A percentile compares a stretch with the other conserved stretches of the same genome.
Evolutionary conservation across 208 protist species (phyloP).

Genomic region (Trichomonas vaginalis): DNA sequence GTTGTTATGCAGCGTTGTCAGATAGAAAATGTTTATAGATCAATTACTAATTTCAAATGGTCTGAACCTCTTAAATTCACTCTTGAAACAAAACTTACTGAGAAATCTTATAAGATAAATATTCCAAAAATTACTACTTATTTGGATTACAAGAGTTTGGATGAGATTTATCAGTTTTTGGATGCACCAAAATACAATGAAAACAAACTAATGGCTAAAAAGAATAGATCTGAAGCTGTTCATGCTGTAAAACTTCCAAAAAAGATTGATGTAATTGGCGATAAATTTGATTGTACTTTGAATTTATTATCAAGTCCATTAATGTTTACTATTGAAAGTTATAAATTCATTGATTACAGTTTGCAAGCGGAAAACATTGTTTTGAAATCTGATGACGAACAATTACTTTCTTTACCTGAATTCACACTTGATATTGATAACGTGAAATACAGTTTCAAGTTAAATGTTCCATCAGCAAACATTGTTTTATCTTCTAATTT

Average conservation of each 20-base stretch:
- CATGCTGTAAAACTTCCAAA: background rate
- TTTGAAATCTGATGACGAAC: background rate
- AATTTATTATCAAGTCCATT: background rate
- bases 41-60: background rate
- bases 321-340: background rate
- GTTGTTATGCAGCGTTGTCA: background rate
- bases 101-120: background rate
- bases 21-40: background rate
- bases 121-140: background rate
- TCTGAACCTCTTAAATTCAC: background rate
- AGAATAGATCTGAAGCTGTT: background rate
- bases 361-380: background rate
- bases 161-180: background rate
- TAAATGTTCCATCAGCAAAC: background rate
- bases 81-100: background rate
- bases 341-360: background rate
- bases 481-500: background rate
- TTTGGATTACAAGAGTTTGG: background rate
- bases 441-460: background rate
- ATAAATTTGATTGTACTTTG: background rate
- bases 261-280: background rate
- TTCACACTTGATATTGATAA: background rate
- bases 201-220: background rate
- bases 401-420: background rate
- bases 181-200: background rate